phyloP scores from a whole-genome alignment of 805 yeast species.

The Lipomyces yamanashiensis region DNA sequence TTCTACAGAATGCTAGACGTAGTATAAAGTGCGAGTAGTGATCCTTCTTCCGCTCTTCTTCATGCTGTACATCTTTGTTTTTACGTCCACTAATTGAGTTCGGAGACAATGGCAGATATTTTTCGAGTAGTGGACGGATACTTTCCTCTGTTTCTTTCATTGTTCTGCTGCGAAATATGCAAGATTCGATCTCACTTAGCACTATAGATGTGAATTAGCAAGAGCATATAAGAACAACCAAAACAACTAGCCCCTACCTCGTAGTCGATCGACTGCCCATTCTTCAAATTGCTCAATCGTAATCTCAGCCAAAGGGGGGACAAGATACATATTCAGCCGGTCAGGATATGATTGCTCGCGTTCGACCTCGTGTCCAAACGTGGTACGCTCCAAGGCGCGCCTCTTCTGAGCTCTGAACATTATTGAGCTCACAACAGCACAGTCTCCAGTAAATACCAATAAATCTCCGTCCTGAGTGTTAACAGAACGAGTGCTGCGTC shows the following conservation, averaged over 20 bases:
- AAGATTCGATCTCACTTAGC: slow-evolving; percentile 80
- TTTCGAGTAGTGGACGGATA: slow-evolving; percentile 67
- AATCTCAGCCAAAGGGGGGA: slow-evolving; percentile 82
- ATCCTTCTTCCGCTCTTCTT: slow-evolving; percentile 78
- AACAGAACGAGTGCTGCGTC: background rate
- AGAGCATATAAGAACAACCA: background rate
- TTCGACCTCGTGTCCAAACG: slow-evolving; percentile 46
- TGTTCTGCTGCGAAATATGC: slow-evolving; percentile 64
- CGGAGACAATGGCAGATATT: slow-evolving; percentile 65
- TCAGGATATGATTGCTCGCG: slow-evolving; percentile 53
- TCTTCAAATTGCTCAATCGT: slow-evolving; percentile 90
- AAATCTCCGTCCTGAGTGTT: background rate
- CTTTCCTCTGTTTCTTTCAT: slow-evolving; percentile 67
- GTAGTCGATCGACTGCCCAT: slow-evolving; percentile 93
- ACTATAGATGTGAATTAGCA: slow-evolving; percentile 44
- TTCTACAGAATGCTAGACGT: slow-evolving; percentile 84
- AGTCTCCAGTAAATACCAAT: no score
- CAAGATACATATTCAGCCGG: slow-evolving; percentile 72
- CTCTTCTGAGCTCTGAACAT: slow-evolving; percentile 43
- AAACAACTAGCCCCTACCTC: slow-evolving; percentile 40
- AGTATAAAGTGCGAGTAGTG: slow-evolving; percentile 89
- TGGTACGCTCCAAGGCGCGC: slow-evolving; percentile 39
- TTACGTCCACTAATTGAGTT: slow-evolving; percentile 37
- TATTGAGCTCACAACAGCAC: background rate
- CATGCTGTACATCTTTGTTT: slow-evolving; percentile 41